Conservation (phyloP, 2,329 filamentous ascomycete genomes). For the Xylaria sp. region DNA sequence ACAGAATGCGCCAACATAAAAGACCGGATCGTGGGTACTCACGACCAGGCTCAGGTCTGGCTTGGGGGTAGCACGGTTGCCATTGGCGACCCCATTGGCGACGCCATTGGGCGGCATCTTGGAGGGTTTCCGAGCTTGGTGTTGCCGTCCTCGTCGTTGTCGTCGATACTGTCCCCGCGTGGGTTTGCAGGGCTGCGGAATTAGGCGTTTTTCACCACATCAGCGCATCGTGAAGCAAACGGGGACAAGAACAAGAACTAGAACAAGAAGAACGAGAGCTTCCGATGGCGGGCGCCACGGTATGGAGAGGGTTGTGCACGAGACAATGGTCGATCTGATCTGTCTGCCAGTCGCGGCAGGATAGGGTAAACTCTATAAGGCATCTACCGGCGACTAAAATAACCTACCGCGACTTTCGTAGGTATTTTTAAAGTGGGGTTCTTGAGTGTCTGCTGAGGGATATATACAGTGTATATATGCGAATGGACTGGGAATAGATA, state of each 20-base stretch:
- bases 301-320: slow-evolving; percentile 6
- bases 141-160: slow-evolving; percentile 31
- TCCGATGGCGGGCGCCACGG: slow-evolving; percentile 25
- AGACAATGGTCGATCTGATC: slow-evolving; percentile 13
- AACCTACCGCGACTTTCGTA: slow-evolving; percentile 36
- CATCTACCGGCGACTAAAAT: slow-evolving; percentile 25
- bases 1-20: slow-evolving; percentile 14
- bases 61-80: slow-evolving; percentile 50
- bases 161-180: slow-evolving; percentile 39
- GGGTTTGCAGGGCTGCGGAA: slow-evolving; percentile 33
- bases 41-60: slow-evolving; percentile 64
- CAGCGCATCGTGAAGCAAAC: slow-evolving; percentile 39
- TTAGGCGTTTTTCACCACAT: slow-evolving; percentile 31
- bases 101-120: slow-evolving; percentile 51
- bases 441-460: slow-evolving; percentile 6
- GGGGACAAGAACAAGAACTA: slow-evolving; percentile 7
- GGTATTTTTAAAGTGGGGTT: slow-evolving; percentile 36
- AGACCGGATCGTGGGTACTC: slow-evolving; percentile 32
- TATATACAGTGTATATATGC: background rate
- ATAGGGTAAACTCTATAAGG: slow-evolving; percentile 25
- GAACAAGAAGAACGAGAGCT: background rate
- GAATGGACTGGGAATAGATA: background rate
- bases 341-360: slow-evolving; percentile 31
- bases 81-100: slow-evolving; percentile 49
- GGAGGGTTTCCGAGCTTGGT: slow-evolving; percentile 25